Evolutionary conservation across 1,139 yeast genomes (phyloP).

Genomic region (Kodamaea suecica): DNA sequence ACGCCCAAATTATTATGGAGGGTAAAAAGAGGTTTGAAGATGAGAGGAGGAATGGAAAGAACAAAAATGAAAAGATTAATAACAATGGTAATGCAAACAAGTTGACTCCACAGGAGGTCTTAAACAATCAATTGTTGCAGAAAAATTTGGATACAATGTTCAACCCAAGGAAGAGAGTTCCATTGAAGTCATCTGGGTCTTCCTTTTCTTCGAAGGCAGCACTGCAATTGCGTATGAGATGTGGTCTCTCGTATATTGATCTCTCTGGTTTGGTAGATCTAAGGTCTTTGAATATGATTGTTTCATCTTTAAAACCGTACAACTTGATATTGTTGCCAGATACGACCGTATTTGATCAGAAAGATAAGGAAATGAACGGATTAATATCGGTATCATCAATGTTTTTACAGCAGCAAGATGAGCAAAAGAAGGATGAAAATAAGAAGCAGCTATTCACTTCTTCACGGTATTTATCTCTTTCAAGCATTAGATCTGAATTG

Average conservation of each 20-base stretch:
- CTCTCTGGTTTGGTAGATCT: constrained; percentile 82
- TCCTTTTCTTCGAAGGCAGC: constrained; percentile 15
- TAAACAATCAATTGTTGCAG: constrained; percentile 42
- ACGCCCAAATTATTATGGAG: constrained; percentile 32
- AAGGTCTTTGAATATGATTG: constrained; percentile 74
- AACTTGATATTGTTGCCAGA: constrained; percentile 62
- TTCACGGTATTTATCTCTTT: constrained; percentile 32
- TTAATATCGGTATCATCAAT: constrained; percentile 25
- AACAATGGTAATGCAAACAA: constrained; percentile 25
- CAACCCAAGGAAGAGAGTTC: constrained; percentile 51
- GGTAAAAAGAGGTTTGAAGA: constrained; percentile 28
- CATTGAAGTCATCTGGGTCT: constrained; percentile 20
- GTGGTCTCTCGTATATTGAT: constrained; percentile 77
- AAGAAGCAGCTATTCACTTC: constrained; percentile 25
- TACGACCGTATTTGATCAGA: constrained; percentile 23
- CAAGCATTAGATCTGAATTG: constrained; percentile 33
- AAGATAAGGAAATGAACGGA: constrained; percentile 27
- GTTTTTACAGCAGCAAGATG: constrained; percentile 34
- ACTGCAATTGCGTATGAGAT: constrained; percentile 50
- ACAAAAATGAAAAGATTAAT: constrained; percentile 14
- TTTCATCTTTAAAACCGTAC: constrained; percentile 77
- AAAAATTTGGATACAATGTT: constrained; percentile 55
- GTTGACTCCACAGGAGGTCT: constrained; percentile 44
- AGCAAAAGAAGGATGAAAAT: constrained; percentile 20
- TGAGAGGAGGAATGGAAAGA: constrained; percentile 37